Evolutionary conservation across 139 green algal genomes (phyloP), one percentile per base, ranked within the genome.

Genomic region (Chlamydomonas eustigma): DNA sequence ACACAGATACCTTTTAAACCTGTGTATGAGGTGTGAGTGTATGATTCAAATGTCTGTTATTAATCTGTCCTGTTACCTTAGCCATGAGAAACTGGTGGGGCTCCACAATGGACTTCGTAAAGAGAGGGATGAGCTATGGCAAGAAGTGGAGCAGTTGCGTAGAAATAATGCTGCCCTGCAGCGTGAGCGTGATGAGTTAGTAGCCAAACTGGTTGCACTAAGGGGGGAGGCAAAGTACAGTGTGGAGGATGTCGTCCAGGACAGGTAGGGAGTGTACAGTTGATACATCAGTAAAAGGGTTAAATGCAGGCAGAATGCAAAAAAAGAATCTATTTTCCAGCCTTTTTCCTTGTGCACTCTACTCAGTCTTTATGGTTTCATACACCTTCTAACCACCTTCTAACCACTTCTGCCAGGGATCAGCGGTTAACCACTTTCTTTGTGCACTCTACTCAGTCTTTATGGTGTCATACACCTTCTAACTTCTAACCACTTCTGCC

Each of bases 101-200:
- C 33, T 68, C 44, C 75, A 79, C 25, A 58, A 37, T 4, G 34
- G 50, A 25, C 51, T 85, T 76, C 80, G 80, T 34, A 75, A 76
- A 22, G 80, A 85, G 73, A 72, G 80, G 1, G 80, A 85, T 32
- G 67, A 69, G 51, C 76, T 85, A 72, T 80, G 66, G 72, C 52
- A 52, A 0, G 72, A 85, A 52, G 4, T 50, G 28, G 71, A 85
- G 50, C 58, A 28, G 58, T 22, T 70, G 44, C 44, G 44, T 18
- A 58, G 44, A 18, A 18, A 58, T 68, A 28, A 25, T 5, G 6
- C 52, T 25, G 6, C 12, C n/a, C 6, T 68, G 12, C 65, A 72
- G 65, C 32, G 32, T 6, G 68, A 74, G 68, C 36, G 37, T 4
- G 24, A 58, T 74, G 68, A 74, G 68, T 4, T 58, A 25, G 5